Conservation (phyloP, 768 basidiomycete species). For the Suillus lakei region DNA sequence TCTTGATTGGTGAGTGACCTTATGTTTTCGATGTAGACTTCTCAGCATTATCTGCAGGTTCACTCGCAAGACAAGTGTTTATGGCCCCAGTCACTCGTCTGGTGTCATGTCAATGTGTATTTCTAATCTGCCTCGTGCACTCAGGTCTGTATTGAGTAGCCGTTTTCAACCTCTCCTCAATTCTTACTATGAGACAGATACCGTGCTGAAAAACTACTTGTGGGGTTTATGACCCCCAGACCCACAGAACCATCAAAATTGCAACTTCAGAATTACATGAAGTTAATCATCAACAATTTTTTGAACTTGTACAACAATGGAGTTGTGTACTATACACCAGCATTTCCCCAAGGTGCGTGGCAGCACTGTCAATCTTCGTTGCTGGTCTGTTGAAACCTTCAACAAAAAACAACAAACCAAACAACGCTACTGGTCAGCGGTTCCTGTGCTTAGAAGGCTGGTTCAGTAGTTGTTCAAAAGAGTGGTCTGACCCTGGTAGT, state of each 20-base stretch:
- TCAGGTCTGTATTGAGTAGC: conserved; percentile 12
- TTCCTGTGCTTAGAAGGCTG: too few species aligned
- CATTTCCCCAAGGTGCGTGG: conserved; percentile 25
- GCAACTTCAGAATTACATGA: conserved; percentile 31
- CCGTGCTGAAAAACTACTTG: conserved; percentile 25
- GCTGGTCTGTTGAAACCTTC: too few species aligned
- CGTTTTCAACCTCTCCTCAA: not conserved
- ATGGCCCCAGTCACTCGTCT: conserved; percentile 24
- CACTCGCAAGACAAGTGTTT: conserved; percentile 17
- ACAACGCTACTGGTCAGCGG: too few species aligned
- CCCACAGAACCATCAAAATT: conserved; percentile 32
- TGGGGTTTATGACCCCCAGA: conserved; percentile 26
- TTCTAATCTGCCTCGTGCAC: conserved; percentile 17
- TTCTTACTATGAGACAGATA: conserved; percentile 16
- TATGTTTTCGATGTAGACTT: not conserved
- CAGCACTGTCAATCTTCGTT: too few species aligned
- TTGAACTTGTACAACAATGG: conserved; percentile 31
- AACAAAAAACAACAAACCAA: too few species aligned
- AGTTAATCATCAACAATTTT: conserved; percentile 34
- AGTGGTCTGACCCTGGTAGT: too few species aligned
- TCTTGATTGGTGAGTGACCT: conserved; percentile 22
- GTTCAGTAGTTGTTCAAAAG: too few species aligned
- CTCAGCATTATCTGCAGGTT: conserved; percentile 14
- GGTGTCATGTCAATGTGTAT: conserved; percentile 26
- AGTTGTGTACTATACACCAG: conserved; percentile 14